Base-by-base conservation (phyloP, 2,329 filamentous ascomycete genomes). In the Alternaria ventricosa region DNA sequence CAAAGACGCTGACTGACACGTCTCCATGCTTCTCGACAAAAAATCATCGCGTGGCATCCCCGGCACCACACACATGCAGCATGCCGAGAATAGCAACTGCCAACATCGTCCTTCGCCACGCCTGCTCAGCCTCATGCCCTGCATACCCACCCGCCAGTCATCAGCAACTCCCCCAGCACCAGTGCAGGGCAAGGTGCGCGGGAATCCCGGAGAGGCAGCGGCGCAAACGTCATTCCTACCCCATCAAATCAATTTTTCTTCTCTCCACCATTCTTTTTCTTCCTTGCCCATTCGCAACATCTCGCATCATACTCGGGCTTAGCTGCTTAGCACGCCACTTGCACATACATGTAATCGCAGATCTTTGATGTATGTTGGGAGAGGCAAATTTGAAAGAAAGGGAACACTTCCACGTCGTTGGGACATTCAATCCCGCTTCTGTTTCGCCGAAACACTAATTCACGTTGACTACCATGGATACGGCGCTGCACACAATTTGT, bases 31-130 rank as follows among this genome's bases (percentile, higher is more conserved):
- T 56, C 18, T 30, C 13, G 27, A 36, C 20, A 46, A 55, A 43
- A 43, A 55, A 54, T 45, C 33, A 43, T 56, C 54, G 49, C 45
- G 57, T 51, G 49, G 45, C 58, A 36, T 55, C 20, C 22, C 43
- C 22, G 36, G 50, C 25, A 28, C 25, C 41, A 53, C 27, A 43
- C 56, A 51, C 51, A 66, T 61, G 60, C 66, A 62, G 20, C 55
- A 18, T 61, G 61, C 66, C 66, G 64, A 69, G 59, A 69, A 69
- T 65, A 67, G 61, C 45, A 51, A 28, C 45, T 9, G 15, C 53
- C 33, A 51, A 20, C 36, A 6, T 25, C 44, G 55, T 22, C 46
- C 60, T 47, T 58, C 41, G 64, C 64, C 64, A 64, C 61, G 33
- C 53, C 33, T 30, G 15, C 54, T 61, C 64, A 50, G 61, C 44